Evolutionary conservation across 805 yeast species (phyloP), one percentile per base, ranked within the genome.

Genomic region (Candida anglica): DNA sequence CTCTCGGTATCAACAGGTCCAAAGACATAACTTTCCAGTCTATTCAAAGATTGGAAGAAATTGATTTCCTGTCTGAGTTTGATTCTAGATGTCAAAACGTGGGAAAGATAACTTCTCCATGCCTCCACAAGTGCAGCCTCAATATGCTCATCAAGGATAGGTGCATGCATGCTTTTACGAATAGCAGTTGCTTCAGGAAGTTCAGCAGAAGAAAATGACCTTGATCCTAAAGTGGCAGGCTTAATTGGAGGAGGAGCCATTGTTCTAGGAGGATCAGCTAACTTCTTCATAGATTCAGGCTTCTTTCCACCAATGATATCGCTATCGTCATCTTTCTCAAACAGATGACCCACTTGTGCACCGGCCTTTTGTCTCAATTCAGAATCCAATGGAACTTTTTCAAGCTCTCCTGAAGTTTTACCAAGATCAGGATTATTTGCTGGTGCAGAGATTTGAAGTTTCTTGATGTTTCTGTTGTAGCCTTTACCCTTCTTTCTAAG

Each of bases 61-160:
- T 43, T 48, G 37, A 66, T 63, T 36, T 66, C 73, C 40, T 64
- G 71, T 28, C 71, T 48, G 32, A 66, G 48, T 37, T 57, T 56
- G 30, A 66, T 64, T 19, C 73, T 41, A 43, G 57, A 62, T 19
- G 49, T 47, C n/a, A 65, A 37, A 5, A 66, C 70, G 29, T 50
- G 46, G 29, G 47, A 32, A 33, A 66, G 54, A 40, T 66, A 66
- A 15, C 38, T 47, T 27, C 48, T 52, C 73, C 73, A 66, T 11
- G 55, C 35, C 7, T 43, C 42, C 4, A 34, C 32, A 3, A 48
- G 40, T 6, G 18, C n/a, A 11, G 17, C 29, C 15, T 32, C 34
- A 13, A 16, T 16, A 11, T 15, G 6, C n/a, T 32, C 28, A 18
- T 24, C 21, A 13, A 32, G 21, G 3, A 32, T 15, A 4, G 34